Evolutionary conservation across 1,139 yeast genomes (phyloP), one percentile per base, ranked within the genome.

Genomic region (Zygosaccharomyces sapae): DNA sequence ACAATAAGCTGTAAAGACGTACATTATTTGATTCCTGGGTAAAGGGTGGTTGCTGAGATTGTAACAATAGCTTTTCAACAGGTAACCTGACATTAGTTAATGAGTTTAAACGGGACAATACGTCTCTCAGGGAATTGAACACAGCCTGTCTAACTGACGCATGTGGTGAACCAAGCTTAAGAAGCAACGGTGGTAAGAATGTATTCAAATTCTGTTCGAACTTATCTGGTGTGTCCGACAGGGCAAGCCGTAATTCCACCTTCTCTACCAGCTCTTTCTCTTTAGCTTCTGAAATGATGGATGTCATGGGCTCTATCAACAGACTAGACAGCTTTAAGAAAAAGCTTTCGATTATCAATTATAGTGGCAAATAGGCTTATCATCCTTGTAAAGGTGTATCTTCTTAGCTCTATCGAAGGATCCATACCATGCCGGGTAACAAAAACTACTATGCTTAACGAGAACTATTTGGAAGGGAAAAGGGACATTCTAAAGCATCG

Each of bases 221-320:
- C 58, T 84, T 85, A 2, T 68, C 72, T 47, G 83, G 86, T 1
- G 81, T 72, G 46, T 78, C 79, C 0, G 97, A 89, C 42, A 92
- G 70, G 0, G 95, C 94, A 38, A 92, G 74, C 44, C 90, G 73
- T 42, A 92, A 76, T 67, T 92, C 98, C 1, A 88, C 97, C 60
- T 80, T 83, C 61, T 80, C 80, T 38, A 86, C 74, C 49, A 85
- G 69, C 2, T 76, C 71, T 48, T 80, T 67, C 60, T 85, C 92
- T 36, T 73, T 69, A 6, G 73, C 77, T 51, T 58, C 65, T 18
- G 41, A 16, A 29, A 18, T 16, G 5, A 9, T 10, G 18, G 34
- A 38, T 19, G 13, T n/a, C 41, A 38, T 37, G 16, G 25, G 25
- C 25, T 22, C 25, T 5, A 22, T 22, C 25, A 1, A 22, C 25